Evolutionary conservation across 345 rosid genomes (phyloP).

Genomic region (Citrus inodora): DNA sequence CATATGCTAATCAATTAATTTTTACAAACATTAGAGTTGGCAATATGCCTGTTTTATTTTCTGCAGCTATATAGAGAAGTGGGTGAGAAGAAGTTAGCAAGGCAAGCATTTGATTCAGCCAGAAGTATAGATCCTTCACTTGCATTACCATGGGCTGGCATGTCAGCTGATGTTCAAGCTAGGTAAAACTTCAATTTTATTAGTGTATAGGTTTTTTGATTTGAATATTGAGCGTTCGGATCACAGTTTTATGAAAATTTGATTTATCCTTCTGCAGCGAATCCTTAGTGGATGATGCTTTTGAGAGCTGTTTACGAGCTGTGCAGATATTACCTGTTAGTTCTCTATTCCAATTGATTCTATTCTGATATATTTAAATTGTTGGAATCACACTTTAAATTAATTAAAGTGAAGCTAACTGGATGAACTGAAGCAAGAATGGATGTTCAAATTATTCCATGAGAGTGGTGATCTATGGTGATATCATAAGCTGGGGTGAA

Average conservation of each 20-base stretch:
- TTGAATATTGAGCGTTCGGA: background rate
- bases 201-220: constrained; percentile 3
- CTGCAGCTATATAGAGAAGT: constrained; percentile 73
- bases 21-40: background rate
- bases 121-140: constrained; percentile 97
- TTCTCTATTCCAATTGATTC: constrained; percentile 10
- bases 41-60: constrained; percentile 4
- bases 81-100: constrained; percentile 63
- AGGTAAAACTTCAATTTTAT: constrained; percentile 41
- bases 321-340: constrained; percentile 83
- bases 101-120: constrained; percentile 86
- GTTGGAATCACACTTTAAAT: constrained; percentile 11
- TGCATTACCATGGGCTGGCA: constrained; percentile 96
- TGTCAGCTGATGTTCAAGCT: constrained; percentile 72
- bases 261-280: constrained; percentile 48
- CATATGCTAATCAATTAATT: background rate
- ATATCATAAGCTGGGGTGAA: background rate
- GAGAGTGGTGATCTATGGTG: too few species aligned
- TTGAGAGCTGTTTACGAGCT: constrained; percentile 92
- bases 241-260: constrained; percentile 14
- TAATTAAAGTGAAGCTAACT: background rate
- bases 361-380: background rate
- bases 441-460: background rate
- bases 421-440: background rate
- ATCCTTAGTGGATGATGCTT: constrained; percentile 61